phyloP scores from a whole-genome alignment of 1,139 yeast species.

The Suhomyces coccinellae region DNA sequence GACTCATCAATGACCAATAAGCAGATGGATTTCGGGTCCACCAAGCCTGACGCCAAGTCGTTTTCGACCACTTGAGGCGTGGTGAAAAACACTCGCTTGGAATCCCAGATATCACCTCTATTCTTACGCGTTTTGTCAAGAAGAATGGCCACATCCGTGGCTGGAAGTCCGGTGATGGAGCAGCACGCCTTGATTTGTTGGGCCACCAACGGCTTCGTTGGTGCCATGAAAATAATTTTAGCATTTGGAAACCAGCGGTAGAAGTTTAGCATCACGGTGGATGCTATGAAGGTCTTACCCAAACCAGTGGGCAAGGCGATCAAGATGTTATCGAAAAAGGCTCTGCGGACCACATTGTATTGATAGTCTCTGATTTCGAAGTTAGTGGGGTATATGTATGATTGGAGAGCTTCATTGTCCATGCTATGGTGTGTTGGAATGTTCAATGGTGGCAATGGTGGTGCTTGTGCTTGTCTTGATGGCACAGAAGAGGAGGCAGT shows the following conservation, averaged over 20 bases:
- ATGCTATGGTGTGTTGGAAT: constrained; percentile 55
- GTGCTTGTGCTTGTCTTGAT: not conserved
- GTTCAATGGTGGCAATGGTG: not conserved
- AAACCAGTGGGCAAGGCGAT: constrained; percentile 97
- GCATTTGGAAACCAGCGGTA: constrained; percentile 78
- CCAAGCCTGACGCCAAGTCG: constrained; percentile 72
- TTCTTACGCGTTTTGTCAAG: constrained; percentile 68
- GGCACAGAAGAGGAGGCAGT: not conserved
- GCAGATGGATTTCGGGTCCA: constrained; percentile 73
- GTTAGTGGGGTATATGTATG: constrained; percentile 83
- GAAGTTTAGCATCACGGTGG: constrained; percentile 89
- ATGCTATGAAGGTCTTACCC: constrained; percentile 96
- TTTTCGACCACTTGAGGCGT: constrained; percentile 97
- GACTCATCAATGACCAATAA: constrained; percentile 93
- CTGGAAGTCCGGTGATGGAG: constrained; percentile 81
- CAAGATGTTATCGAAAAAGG: constrained; percentile 71
- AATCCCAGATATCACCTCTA: constrained; percentile 72
- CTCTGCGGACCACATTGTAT: constrained; percentile 68
- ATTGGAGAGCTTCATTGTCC: constrained; percentile 39
- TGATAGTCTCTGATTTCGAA: constrained; percentile 86
- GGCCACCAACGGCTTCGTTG: constrained; percentile 95
- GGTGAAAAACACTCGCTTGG: constrained; percentile 80
- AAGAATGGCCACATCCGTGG: constrained; percentile 74
- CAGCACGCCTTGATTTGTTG: constrained; percentile 95
- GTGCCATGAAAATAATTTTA: constrained; percentile 92